Evolutionary conservation across 1,139 yeast species (phyloP).

Genomic region (Saccharomycopsis hybrid): DNA sequence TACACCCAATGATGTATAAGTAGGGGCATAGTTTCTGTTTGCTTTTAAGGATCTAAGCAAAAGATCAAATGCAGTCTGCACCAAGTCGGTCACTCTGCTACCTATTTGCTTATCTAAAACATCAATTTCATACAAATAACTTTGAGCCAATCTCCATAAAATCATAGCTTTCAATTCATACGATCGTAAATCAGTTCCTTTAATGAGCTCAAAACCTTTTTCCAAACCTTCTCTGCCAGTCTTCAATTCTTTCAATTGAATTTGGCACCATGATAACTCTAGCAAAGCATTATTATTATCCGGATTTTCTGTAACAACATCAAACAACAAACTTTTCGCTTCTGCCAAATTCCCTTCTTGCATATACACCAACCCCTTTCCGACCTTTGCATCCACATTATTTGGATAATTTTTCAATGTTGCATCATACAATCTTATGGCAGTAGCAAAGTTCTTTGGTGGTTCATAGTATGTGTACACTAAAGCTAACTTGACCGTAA

Average conservation of each 20-base stretch:
- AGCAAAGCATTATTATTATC: constrained; percentile 53
- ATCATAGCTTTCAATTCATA: constrained; percentile 52
- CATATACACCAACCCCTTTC: constrained; percentile 71
- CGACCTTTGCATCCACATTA: constrained; percentile 62
- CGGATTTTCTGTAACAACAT: constrained; percentile 45
- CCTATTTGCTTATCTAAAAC: constrained; percentile 25
- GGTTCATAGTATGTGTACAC: constrained; percentile 82
- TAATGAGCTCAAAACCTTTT: constrained; percentile 37
- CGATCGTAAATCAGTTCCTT: constrained; percentile 47
- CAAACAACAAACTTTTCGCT: constrained; percentile 47
- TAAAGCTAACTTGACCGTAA: constrained; percentile 64
- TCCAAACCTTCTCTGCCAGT: constrained; percentile 50
- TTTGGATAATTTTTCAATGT: constrained; percentile 47
- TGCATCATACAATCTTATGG: constrained; percentile 62
- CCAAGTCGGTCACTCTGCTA: constrained; percentile 23
- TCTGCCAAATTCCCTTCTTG: constrained; percentile 52
- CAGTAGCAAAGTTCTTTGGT: constrained; percentile 77
- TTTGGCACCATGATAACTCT: constrained; percentile 77
- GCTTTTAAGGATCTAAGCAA: constrained; percentile 60
- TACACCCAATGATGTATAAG: constrained; percentile 74
- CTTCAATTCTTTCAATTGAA: constrained; percentile 45
- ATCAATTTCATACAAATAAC: constrained; percentile 34
- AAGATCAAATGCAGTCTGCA: constrained; percentile 42
- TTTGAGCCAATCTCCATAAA: constrained; percentile 69
- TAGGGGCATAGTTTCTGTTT: constrained; percentile 60